Evolutionary conservation across 805 yeast species (phyloP), one percentile per base, ranked within the genome.

Genomic region (Cyberlindnera amylophila): DNA sequence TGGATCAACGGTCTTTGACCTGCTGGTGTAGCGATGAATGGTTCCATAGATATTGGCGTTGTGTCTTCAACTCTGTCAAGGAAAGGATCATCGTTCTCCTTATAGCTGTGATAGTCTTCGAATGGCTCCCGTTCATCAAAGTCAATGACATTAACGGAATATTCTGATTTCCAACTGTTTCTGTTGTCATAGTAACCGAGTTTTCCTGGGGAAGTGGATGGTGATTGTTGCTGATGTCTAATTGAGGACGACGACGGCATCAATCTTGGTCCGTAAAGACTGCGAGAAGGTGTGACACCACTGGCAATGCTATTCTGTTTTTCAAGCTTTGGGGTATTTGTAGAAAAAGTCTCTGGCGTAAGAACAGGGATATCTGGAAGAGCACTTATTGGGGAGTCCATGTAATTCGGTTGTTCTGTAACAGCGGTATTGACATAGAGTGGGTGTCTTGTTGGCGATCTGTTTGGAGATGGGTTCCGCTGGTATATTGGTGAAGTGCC

Each of bases 131-230:
- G 39, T n/a, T 41, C 43, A 15, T 36, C 49, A 30, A 32, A 34
- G 19, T 47, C 51, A 31, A 44, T 39, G 1, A 53, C 41, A 32
- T 52, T 47, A 0, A 48, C 40, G 9, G 58, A 53, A 19, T 50
- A 55, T n/a, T 51, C 57, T 3, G 60, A 57, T 27, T 42, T 47
- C 59, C 59, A 57, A 41, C 62, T 57, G 6, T 50, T 54, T 48
- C 62, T 47, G 28, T 54, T 48, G 26, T 56, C 57, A 39, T 57
- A 54, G 21, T 56, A 57, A 2, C 52, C 45, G 14, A 38, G 41
- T 36, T 46, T 57, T 15, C 46, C 46, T 2, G 61, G 61, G 2
- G 61, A 57, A 4, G 55, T 42, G 4, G 58, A 47, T 4, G 57
- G 57, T 2, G 58, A 54, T 1, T 28, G 34, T 11, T 27, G 23